Evolutionary conservation across 495 filamentous ascomycete genomes (phyloP).

Genomic region (Hypoxylon perforatum): DNA sequence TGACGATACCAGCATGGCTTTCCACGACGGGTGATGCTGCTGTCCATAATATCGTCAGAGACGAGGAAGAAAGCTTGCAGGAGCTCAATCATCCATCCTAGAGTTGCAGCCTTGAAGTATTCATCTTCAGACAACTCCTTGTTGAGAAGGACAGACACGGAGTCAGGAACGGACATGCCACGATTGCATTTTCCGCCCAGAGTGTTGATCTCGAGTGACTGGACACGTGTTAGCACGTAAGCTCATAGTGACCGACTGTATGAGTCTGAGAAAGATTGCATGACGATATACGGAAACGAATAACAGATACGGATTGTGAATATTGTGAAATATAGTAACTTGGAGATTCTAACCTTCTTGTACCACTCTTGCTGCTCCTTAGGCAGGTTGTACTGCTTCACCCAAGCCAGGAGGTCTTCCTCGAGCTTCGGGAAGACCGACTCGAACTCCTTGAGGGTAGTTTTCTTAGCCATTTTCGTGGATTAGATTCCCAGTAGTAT

Average conservation of each 20-base stretch:
- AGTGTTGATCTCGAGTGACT: conserved; percentile 86
- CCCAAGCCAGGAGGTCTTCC: conserved; percentile 78
- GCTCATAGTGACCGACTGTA: conserved; percentile 38
- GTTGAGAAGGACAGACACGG: conserved; percentile 79
- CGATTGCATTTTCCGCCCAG: conserved; percentile 98
- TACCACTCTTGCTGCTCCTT: conserved; percentile 87
- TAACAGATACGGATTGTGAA: conserved; percentile 11
- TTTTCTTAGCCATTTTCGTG: conserved; percentile 68
- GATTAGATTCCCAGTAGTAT: not conserved
- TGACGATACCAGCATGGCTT: conserved; percentile 95
- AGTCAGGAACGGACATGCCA: conserved; percentile 97
- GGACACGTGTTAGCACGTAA: conserved; percentile 18
- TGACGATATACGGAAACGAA: not conserved
- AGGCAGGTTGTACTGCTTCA: conserved; percentile 82
- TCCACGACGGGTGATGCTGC: conserved; percentile 89
- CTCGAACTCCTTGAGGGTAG: conserved; percentile 87
- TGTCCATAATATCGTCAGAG: conserved; percentile 98
- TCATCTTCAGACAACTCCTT: conserved; percentile 78
- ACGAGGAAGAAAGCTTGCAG: conserved; percentile 99
- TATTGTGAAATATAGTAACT: not conserved
- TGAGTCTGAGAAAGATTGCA: not conserved
- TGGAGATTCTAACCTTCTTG: conserved; percentile 69
- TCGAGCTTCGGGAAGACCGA: conserved; percentile 82
- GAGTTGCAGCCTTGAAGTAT: conserved; percentile 82
- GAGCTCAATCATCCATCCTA: conserved; percentile 97